Evolutionary conservation across 306 rosid genomes (phyloP), one percentile per base, ranked within the genome.

Genomic region (Comarum palustre): DNA sequence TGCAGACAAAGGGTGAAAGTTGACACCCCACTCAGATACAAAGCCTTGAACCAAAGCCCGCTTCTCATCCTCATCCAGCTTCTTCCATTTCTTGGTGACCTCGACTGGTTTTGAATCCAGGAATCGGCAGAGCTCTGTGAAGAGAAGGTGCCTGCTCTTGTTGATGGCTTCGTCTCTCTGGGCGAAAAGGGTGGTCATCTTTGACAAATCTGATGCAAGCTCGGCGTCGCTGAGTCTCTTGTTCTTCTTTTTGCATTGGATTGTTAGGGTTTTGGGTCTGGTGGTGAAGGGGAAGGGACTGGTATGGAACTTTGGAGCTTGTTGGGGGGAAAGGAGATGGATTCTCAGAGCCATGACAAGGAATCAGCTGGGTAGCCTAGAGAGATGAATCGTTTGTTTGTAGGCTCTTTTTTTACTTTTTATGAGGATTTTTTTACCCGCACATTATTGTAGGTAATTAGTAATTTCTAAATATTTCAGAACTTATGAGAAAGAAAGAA

Each of bases 1-100:
- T 1, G 86, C 84, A 10, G 98, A 90, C 84, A 93, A 78, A 8
- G 98, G 97, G 34, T 93, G 98, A 68, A 90, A 93, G 83, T 79
- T 75, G 15, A 66, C 51, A 65, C 87, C 84, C 94, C 96, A 90
- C 11, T 82, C 90, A 1, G 81, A 54, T 66, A 89, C 82, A 73
- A 93, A 90, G 29, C 73, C 83, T 75, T 85, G 70, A 0, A 86
- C 84, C 83, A 89, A 69, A 9, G 8, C 82, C 87, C 51, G 68
- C 77, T 82, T 90, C 10, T 85, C 89, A 1, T 87, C 87, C 52
- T 86, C 96, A 4, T 66, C 83, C 83, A 89, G 74, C 31, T 73
- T 81, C 73, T 51, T 85, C 98, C 98, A 90, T 41, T 70, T 81
- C 29, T 36, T 71, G 84, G 57, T 84, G 39, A 77, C 78, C 42